These are phyloP conservation scores for Trematosphaeria pertusa DNA, from an alignment of 2,329 filamentous ascomycete species.

Conservation along the genomic window DNA sequence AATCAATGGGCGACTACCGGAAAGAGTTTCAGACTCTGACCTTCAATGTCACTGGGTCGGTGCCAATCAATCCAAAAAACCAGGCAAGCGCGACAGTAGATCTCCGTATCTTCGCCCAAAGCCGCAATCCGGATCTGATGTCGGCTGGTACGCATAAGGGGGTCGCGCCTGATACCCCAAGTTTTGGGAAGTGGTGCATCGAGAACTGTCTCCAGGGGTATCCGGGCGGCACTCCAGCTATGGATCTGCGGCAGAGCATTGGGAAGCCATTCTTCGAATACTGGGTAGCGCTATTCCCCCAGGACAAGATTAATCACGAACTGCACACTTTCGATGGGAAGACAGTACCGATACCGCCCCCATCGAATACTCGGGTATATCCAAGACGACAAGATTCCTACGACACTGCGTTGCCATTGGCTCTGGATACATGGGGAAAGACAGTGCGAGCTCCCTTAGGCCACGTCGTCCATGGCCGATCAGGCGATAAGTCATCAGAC, in stretches of 20 bases:
- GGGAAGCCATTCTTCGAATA: conserved; percentile 27
- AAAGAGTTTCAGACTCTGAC: conserved; percentile 16
- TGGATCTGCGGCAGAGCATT: conserved; percentile 18
- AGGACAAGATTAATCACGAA: conserved; percentile 15
- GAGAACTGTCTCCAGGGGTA: conserved; percentile 45
- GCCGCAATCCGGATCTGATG: conserved; percentile 14
- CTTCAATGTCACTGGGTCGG: conserved; percentile 35
- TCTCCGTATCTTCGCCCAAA: conserved; percentile 32
- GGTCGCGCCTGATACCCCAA: conserved; percentile 15
- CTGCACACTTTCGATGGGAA: conserved; percentile 16
- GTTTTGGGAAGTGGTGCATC: conserved; percentile 20
- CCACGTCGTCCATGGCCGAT: conserved; percentile 32
- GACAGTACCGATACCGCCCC: conserved; percentile 15
- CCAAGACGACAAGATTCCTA: conserved; percentile 24
- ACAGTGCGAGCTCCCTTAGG: conserved; percentile 46
- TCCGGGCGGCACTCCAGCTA: conserved; percentile 44
- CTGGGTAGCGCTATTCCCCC: conserved; percentile 24
- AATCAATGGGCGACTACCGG: conserved; percentile 15
- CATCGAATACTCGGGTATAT: conserved; percentile 16
- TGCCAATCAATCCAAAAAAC: conserved; percentile 29
- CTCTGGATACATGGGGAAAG: conserved; percentile 37
- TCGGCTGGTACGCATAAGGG: conserved; percentile 14
- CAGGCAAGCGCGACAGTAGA: conserved; percentile 43
- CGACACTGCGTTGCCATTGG: conserved; percentile 30
- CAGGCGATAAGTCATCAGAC: conserved; percentile 36